phyloP scores from a whole-genome alignment of 2,329 filamentous ascomycete genomes.

The Fusarium temperatum region DNA sequence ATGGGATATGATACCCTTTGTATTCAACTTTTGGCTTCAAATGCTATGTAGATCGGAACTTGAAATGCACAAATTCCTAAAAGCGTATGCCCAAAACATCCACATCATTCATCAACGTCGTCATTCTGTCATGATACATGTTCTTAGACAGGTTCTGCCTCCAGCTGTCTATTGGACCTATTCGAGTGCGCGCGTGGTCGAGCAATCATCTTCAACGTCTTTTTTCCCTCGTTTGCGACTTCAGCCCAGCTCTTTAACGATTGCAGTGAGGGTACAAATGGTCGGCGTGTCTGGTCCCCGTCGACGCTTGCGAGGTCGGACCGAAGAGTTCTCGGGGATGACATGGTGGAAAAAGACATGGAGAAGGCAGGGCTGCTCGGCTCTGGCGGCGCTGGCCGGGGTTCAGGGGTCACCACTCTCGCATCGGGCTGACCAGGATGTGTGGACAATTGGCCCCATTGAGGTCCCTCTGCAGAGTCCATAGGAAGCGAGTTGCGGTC shows the following conservation, averaged over 20 bases:
- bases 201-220: conserved; percentile 2
- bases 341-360: conserved; percentile 44
- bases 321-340: conserved; percentile 43
- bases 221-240: conserved; percentile 46
- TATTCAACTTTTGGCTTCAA: conserved; percentile 20
- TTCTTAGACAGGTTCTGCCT: conserved; percentile 3
- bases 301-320: conserved; percentile 33
- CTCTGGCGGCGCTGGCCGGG: conserved; percentile 17
- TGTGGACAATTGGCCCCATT: conserved; percentile 41
- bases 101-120: background rate
- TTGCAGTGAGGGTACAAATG: conserved; percentile 46
- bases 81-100: background rate
- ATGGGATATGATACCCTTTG: background rate
- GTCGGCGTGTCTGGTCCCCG: conserved; percentile 27
- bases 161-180: conserved; percentile 24
- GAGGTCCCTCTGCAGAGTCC: conserved; percentile 22
- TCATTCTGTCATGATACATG: background rate
- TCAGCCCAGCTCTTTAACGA: conserved; percentile 54
- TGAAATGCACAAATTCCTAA: conserved; percentile 8
- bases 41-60: background rate
- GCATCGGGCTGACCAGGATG: background rate
- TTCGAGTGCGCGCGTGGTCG: conserved; percentile 33
- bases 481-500: conserved; percentile 17
- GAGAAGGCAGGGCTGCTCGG: conserved; percentile 38
- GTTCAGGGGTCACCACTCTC: conserved; percentile 29